Evolutionary conservation across 306 rosid species (phyloP).

Genomic region (Gastrolobium bilobum): DNA sequence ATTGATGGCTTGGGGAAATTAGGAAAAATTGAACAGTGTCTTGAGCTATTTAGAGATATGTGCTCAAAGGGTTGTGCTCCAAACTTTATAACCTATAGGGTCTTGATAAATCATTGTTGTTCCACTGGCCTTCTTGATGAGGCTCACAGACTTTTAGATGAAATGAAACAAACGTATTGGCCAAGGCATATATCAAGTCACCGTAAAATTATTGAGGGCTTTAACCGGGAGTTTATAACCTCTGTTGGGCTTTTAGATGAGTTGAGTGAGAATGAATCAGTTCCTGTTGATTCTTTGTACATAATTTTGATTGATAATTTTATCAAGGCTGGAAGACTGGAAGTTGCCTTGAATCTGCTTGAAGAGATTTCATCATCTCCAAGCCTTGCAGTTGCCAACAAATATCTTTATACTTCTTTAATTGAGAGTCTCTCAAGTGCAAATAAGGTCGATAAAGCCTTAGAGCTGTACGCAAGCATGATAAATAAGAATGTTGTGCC

Average conservation of each 20-base stretch:
- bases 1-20: conserved; percentile 85
- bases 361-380: conserved; percentile 79
- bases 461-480: conserved; percentile 73
- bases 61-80: conserved; percentile 90
- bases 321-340: conserved; percentile 81
- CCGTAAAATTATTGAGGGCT: conserved; percentile 79
- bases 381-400: conserved; percentile 54
- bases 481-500: conserved; percentile 65
- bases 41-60: conserved; percentile 80
- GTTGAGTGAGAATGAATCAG: conserved; percentile 65
- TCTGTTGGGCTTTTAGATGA: conserved; percentile 78
- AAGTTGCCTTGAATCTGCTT: conserved; percentile 69
- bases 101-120: conserved; percentile 86
- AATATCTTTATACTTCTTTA: conserved; percentile 66
- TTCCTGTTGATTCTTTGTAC: conserved; percentile 66
- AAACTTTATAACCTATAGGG: conserved; percentile 81
- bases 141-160: conserved; percentile 80
- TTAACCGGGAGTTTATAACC: conserved; percentile 69
- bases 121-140: conserved; percentile 75
- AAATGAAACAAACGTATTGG: conserved; percentile 90
- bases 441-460: conserved; percentile 72
- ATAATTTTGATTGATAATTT: conserved; percentile 75
- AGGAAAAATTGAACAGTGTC: conserved; percentile 73
- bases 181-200: conserved; percentile 78
- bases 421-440: conserved; percentile 75